phyloP scores from a whole-genome alignment of 768 basidiomycete genomes.

The Cystoderma amianthinum region DNA sequence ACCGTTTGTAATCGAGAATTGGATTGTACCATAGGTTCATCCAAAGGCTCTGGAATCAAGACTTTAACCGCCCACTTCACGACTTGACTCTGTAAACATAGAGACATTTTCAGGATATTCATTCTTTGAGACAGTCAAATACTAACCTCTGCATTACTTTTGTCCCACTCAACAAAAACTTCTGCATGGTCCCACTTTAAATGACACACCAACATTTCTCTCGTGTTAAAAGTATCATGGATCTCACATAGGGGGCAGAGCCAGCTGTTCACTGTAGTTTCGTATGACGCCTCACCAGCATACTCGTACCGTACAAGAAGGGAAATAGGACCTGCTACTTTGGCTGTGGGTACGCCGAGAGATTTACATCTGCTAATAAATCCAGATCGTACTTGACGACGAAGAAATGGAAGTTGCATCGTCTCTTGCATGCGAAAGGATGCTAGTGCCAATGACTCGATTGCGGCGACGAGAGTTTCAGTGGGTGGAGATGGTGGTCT shows the following conservation, averaged over 20 bases:
- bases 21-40: background rate
- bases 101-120: too few relatives aligned
- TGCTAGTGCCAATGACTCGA: background rate
- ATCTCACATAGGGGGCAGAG: slow-evolving; percentile 50
- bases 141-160: slow-evolving; percentile 8
- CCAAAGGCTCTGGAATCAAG: background rate
- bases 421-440: background rate
- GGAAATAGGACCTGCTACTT: background rate
- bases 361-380: background rate
- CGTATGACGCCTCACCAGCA: slow-evolving; percentile 12
- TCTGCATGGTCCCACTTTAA: slow-evolving; percentile 40
- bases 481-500: background rate
- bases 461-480: background rate
- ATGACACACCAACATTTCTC: slow-evolving; percentile 38
- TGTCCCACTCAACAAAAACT: slow-evolving; percentile 31
- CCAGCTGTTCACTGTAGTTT: slow-evolving; percentile 26
- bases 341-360: background rate
- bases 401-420: background rate
- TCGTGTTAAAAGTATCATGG: slow-evolving; percentile 32
- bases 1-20: background rate
- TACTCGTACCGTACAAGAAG: slow-evolving; percentile 6
- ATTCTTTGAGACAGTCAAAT: too few relatives aligned
- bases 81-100: too few relatives aligned
- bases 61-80: slow-evolving; percentile 1
- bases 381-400: background rate